These are phyloP conservation scores for Epichloe sibirici DNA, from an alignment of 2,329 filamentous ascomycete genomes.

Conservation along the genomic window DNA sequence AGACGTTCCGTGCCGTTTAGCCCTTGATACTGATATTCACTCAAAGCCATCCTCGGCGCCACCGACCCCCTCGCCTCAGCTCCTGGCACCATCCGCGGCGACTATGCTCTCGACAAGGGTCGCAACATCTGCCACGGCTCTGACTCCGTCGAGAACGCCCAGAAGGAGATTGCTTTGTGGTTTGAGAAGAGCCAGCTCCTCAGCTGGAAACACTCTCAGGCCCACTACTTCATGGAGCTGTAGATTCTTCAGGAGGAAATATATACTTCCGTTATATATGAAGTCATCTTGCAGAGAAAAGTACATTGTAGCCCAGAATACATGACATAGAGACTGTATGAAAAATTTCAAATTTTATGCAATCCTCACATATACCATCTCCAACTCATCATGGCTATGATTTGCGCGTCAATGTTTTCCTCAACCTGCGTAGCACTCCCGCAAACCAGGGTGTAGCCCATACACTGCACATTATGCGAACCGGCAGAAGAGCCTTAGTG, in stretches of 20 bases:
- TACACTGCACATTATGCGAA: slow-evolving; percentile 64
- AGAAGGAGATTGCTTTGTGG: slow-evolving; percentile 99
- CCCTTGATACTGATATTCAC: slow-evolving; percentile 7
- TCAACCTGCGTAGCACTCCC: slow-evolving; percentile 40
- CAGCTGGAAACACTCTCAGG: slow-evolving; percentile 71
- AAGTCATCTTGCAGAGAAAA: neutral
- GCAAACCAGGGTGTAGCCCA: slow-evolving; percentile 94
- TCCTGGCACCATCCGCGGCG: slow-evolving; percentile 96
- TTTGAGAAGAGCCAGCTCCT: slow-evolving; percentile 83
- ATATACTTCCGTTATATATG: neutral
- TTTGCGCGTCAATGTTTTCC: slow-evolving; percentile 18
- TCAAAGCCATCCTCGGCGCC: slow-evolving; percentile 76
- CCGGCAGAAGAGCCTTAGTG: slow-evolving; percentile 72
- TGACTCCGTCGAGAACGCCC: slow-evolving; percentile 94
- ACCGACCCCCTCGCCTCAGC: slow-evolving; percentile 94
- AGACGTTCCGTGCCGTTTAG: neutral
- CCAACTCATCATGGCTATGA: slow-evolving; percentile 8
- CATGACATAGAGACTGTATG: slow-evolving; percentile 3
- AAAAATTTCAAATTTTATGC: neutral
- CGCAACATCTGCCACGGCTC: slow-evolving; percentile 99
- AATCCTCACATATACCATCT: neutral
- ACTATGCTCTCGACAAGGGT: slow-evolving; percentile 69
- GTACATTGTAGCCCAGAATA: neutral
- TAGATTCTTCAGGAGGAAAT: slow-evolving; percentile 17
- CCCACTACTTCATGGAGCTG: slow-evolving; percentile 98